Evolutionary conservation across 2,329 filamentous ascomycete genomes (phyloP).

Genomic region (Lachnellula hyalina): DNA sequence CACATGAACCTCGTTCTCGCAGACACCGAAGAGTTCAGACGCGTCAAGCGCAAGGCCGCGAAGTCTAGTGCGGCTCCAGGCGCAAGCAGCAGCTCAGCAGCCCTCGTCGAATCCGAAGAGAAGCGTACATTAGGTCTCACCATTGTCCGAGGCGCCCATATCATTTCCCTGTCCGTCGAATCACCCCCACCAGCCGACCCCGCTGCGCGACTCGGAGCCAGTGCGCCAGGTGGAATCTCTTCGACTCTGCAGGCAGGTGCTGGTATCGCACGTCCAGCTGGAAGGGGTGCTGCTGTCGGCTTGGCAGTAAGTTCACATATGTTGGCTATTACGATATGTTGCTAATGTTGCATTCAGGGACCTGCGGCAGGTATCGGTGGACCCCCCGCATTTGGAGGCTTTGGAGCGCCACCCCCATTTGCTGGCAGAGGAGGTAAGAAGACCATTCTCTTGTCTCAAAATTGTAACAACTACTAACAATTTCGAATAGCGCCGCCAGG

Average conservation of each 20-base stretch:
- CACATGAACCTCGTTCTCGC: conserved; percentile 99
- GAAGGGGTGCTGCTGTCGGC: conserved; percentile 75
- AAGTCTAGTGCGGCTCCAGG: conserved; percentile 55
- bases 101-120: conserved; percentile 84
- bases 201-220: conserved; percentile 78
- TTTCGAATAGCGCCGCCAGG: conserved; percentile 34
- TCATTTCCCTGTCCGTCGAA: conserved; percentile 92
- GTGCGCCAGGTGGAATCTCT: conserved; percentile 58
- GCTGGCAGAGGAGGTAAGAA: conserved; percentile 49
- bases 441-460: conserved; percentile 8
- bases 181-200: conserved; percentile 93
- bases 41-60: conserved; percentile 76
- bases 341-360: conserved; percentile 43
- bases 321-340: conserved; percentile 15
- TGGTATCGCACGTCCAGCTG: conserved; percentile 85
- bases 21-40: conserved; percentile 96
- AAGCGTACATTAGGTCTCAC: conserved; percentile 95
- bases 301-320: conserved; percentile 56
- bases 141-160: conserved; percentile 90
- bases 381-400: conserved; percentile 51
- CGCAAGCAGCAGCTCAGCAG: conserved; percentile 53
- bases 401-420: conserved; percentile 48
- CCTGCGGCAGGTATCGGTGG: conserved; percentile 85
- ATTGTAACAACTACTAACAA: conserved; percentile 2
- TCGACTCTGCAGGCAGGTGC: conserved; percentile 74